Evolutionary conservation across 2,329 filamentous ascomycete genomes (phyloP).

Genomic region (Talaromyces sp.): DNA sequence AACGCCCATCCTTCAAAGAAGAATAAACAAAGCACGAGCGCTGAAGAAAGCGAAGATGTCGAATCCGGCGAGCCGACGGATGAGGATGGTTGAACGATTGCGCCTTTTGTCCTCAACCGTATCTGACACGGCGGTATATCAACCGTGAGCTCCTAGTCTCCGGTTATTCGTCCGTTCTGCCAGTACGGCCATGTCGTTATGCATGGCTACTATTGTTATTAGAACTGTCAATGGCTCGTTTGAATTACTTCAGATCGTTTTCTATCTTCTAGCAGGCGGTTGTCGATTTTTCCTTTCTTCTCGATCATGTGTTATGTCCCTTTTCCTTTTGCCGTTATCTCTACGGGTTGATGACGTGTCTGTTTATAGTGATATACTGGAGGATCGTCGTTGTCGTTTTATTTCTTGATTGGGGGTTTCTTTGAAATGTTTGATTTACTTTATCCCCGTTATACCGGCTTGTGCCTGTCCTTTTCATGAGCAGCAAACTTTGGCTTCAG

Average conservation of each 20-base stretch:
- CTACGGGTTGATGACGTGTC: conserved; percentile 20
- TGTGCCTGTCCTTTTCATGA: not conserved
- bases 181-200: not conserved
- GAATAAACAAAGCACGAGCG: conserved; percentile 47
- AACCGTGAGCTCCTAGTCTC: conserved; percentile 7
- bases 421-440: conserved; percentile 9
- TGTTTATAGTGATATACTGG: conserved; percentile 22
- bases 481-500: not conserved
- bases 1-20: conserved; percentile 44
- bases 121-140: not conserved
- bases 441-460: conserved; percentile 12
- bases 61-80: conserved; percentile 45
- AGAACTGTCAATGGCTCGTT: conserved; percentile 10
- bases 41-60: conserved; percentile 48
- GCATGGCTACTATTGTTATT: not conserved
- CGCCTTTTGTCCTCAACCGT: not conserved
- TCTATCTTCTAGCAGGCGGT: conserved; percentile 30
- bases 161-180: not conserved
- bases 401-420: conserved; percentile 6
- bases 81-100: conserved; percentile 41
- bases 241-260: conserved; percentile 20
- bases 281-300: not conserved
- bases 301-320: conserved; percentile 13
- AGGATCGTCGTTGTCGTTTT: conserved; percentile 14
- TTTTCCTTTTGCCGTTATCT: conserved; percentile 11